phyloP scores from a whole-genome alignment of 257 asterid species.

The Jacaranda mimosifolia region DNA sequence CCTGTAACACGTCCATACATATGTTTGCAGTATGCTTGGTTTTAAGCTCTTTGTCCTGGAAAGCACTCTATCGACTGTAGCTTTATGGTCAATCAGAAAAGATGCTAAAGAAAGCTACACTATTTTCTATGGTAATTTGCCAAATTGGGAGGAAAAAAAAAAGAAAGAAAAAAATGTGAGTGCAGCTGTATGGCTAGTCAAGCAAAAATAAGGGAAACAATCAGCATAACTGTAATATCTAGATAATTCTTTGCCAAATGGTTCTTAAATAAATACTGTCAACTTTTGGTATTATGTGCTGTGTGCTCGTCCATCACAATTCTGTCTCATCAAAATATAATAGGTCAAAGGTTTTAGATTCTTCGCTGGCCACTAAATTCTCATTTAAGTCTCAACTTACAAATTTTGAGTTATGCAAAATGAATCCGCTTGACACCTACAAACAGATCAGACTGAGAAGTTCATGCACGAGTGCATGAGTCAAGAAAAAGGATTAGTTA shows the following conservation, averaged over 20 bases:
- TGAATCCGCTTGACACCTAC: neutral
- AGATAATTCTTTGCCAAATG: conserved; percentile 4
- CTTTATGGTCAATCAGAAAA: conserved; percentile 18
- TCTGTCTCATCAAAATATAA: neutral
- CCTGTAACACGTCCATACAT: conserved; percentile 2
- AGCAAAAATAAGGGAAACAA: conserved; percentile 18
- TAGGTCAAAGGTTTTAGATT: neutral
- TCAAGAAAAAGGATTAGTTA: neutral
- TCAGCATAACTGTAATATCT: neutral
- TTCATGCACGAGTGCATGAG: neutral
- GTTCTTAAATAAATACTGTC: neutral
- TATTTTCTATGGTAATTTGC: neutral
- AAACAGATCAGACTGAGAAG: neutral
- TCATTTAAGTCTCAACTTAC: neutral
- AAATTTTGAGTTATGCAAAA: neutral
- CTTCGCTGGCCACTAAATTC: neutral
- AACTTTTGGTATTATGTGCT: neutral
- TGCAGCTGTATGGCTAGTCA: neutral
- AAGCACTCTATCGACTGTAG: conserved; percentile 1
- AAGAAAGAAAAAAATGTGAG: conserved; percentile 10
- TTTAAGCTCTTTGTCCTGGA: conserved; percentile 3
- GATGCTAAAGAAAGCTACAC: conserved; percentile 12
- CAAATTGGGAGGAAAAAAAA: too few relatives aligned
- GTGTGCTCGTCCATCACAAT: neutral
- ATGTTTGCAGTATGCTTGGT: conserved; percentile 17